Evolutionary conservation across 2,329 filamentous ascomycete genomes (phyloP).

Genomic region (Karstenula rhodostoma): DNA sequence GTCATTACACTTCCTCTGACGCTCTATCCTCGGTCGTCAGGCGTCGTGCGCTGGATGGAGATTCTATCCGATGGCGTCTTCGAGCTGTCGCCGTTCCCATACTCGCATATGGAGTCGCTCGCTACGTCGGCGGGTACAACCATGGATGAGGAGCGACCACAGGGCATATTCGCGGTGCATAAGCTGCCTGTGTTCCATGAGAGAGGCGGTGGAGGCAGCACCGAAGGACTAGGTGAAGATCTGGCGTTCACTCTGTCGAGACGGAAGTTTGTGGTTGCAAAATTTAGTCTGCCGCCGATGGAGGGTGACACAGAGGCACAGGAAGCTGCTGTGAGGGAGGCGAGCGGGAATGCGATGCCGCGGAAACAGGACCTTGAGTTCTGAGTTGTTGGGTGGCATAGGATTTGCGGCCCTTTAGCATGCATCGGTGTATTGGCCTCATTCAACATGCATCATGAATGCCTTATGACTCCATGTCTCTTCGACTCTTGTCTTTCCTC

Average conservation of each 20-base stretch:
- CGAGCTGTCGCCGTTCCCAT: constrained; percentile 80
- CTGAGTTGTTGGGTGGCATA: constrained; percentile 19
- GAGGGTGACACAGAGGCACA: constrained; percentile 75
- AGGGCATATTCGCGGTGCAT: constrained; percentile 86
- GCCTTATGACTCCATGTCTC: background rate
- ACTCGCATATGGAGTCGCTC: constrained; percentile 60
- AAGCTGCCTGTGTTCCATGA: constrained; percentile 86
- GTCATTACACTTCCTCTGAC: constrained; percentile 81
- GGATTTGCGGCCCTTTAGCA: background rate
- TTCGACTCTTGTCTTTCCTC: background rate
- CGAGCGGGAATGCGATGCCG: constrained; percentile 61
- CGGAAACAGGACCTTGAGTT: constrained; percentile 73
- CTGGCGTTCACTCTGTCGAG: constrained; percentile 89
- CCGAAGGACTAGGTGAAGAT: constrained; percentile 74
- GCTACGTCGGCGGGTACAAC: constrained; percentile 59
- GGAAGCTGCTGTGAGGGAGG: constrained; percentile 51
- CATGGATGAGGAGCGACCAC: constrained; percentile 75
- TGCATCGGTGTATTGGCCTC: background rate
- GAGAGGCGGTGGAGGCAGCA: constrained; percentile 79
- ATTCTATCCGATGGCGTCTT: constrained; percentile 84
- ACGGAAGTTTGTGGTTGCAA: constrained; percentile 82
- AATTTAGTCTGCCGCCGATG: constrained; percentile 87
- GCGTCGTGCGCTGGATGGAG: constrained; percentile 86
- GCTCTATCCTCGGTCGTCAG: constrained; percentile 77
- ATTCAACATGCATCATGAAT: background rate